Evolutionary conservation across 2,329 filamentous ascomycete genomes (phyloP).

Genomic region (Incumbomyces delicatus): DNA sequence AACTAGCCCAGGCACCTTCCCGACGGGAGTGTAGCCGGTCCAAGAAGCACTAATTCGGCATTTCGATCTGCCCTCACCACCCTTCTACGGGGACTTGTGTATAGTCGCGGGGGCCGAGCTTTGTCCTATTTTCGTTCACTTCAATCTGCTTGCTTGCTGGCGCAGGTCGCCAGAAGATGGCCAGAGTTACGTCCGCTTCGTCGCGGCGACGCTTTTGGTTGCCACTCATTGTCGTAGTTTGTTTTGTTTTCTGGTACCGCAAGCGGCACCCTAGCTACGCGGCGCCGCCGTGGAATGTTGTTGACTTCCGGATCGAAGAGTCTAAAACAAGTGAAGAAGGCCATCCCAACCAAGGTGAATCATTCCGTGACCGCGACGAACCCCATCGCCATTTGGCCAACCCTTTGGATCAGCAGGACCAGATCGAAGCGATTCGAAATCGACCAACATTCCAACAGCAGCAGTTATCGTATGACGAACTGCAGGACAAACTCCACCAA

Average conservation of each 20-base stretch:
- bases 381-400: not conserved
- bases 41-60: not conserved
- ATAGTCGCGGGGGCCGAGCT: too few relatives aligned
- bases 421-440: not conserved
- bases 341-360: not conserved
- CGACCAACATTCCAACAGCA: conserved; percentile 5
- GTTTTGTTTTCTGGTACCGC: conserved; percentile 2
- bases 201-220: conserved; percentile 1
- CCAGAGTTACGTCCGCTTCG: not conserved
- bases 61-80: too few relatives aligned
- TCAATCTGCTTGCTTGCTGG: not conserved
- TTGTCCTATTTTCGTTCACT: not conserved
- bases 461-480: conserved; percentile 6
- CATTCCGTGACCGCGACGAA: not conserved
- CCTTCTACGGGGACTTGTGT: too few relatives aligned
- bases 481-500: conserved; percentile 3
- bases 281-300: not conserved
- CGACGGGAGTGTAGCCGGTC: conserved; percentile 1
- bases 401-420: not conserved
- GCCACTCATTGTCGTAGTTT: not conserved
- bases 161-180: conserved; percentile 2
- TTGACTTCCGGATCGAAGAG: conserved; percentile 8
- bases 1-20: not conserved
- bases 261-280: not conserved
- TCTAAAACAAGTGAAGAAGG: conserved; percentile 3